Evolutionary conservation across 371 early-diverging fungal genomes (phyloP), one percentile per base, ranked within the genome.

Genomic region (Cokeromyces recurvatus): DNA sequence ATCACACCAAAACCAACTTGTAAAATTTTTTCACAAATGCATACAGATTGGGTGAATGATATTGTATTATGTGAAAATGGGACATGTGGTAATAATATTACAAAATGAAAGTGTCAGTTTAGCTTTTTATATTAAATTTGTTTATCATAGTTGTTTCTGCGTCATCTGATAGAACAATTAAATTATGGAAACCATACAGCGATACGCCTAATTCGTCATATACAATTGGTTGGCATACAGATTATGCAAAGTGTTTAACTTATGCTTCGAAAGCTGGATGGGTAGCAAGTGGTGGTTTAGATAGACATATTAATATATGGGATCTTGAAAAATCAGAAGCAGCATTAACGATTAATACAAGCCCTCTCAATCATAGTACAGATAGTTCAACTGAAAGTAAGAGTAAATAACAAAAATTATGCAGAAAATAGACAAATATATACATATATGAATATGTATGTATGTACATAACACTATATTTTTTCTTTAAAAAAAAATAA

Each of bases 41-140:
- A 97, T 57, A 84, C 87, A 6, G 96, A 96, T 64, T 97, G 98
- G 98, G 90, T 97, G 9, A 96, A 95, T 61, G 95, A 92, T 53
- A 79, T 97, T 42, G 81, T 86, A 4, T 75, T 92, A 6, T 86
- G 85, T 35, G 38, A 62, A 23, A 35, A 43, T 40, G 67, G 67
- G 37, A 57, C 55, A 20, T 55, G 51, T 48, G 64, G 71, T 71
- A 66, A 49, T 38, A 32, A 24, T 34, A 29, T 27, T 27, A 21
- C 14, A 20, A 17, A 17, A 31, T 23, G 4, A 27, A 6, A 24
- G 14, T n/a, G n/a, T n/a, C n/a, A n/a, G n/a, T n/a, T n/a, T n/a
- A 16, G 10, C 6, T 20, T 22, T 9, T 29, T 21, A 15, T 20
- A 21, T 2, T 12, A 24, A 12, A 10, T 14, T 25, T 21, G n/a